Evolutionary conservation across 1,284 basidiomycete species (phyloP).

Genomic region (Uromyces viciae-fabae): DNA sequence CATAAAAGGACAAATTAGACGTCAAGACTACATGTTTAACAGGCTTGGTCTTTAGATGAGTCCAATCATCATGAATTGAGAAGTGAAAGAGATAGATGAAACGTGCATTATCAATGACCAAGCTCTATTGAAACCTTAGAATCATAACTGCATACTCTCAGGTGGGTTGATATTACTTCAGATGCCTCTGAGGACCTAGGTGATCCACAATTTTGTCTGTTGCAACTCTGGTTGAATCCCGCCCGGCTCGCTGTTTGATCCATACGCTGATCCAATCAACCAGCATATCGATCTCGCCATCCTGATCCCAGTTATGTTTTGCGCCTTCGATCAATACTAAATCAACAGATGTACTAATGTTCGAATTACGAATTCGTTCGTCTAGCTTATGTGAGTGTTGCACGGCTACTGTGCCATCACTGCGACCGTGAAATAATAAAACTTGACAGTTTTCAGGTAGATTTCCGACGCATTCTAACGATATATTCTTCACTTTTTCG

Average conservation of each 20-base stretch:
- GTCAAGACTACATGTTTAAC: too few species aligned
- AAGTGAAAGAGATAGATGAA: too few species aligned
- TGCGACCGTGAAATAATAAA: slow-evolving; percentile 9
- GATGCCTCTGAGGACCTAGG: slow-evolving; percentile 11
- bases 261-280: not conserved
- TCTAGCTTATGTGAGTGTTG: slow-evolving; percentile 9
- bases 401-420: slow-evolving; percentile 15
- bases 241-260: not conserved
- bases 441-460: not conserved
- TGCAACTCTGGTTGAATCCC: slow-evolving; percentile 18
- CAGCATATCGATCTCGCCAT: slow-evolving; percentile 16
- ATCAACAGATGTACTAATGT: not conserved
- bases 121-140: too few species aligned
- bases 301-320: slow-evolving; percentile 34
- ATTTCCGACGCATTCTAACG: slow-evolving; percentile 1
- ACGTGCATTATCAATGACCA: too few species aligned
- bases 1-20: too few species aligned
- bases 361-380: not conserved
- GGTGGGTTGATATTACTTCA: too few species aligned
- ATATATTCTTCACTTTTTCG: not conserved
- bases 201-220: slow-evolving; percentile 30
- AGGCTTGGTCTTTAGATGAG: too few species aligned
- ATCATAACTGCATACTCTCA: too few species aligned
- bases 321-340: slow-evolving; percentile 20
- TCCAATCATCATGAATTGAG: too few species aligned